Percentiles rank a stretch among this genome's conserved stretches.
These are phyloP conservation scores for Fusarium algeriense DNA, from an alignment of 2,329 filamentous ascomycete genomes.

Conservation along the genomic window DNA sequence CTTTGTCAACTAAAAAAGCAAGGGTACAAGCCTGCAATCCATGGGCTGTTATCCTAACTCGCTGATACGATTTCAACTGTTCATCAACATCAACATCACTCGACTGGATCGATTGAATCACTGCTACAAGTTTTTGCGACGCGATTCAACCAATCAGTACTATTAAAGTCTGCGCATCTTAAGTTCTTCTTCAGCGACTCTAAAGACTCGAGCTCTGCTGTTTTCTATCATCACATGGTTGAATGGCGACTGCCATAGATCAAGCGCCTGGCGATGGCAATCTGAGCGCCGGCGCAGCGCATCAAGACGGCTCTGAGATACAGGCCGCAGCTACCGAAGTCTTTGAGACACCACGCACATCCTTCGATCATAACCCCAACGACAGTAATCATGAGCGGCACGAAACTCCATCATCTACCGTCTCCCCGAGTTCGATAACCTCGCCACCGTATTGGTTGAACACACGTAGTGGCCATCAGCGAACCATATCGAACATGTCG, in stretches of 20 bases:
- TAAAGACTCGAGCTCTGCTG: background rate
- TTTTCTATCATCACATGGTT: conserved; percentile 45
- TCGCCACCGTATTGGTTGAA: conserved; percentile 62
- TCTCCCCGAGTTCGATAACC: conserved; percentile 49
- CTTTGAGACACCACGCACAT: conserved; percentile 47
- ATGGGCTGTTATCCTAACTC: conserved; percentile 26
- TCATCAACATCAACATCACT: conserved; percentile 20
- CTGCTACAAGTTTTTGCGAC: background rate
- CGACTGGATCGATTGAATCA: conserved; percentile 15
- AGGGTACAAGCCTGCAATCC: conserved; percentile 22
- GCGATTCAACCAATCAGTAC: background rate
- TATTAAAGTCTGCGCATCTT: conserved; percentile 1
- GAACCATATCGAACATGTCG: conserved; percentile 60
- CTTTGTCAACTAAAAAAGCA: conserved; percentile 24
- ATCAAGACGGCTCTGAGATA: conserved; percentile 34
- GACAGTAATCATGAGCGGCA: conserved; percentile 26
- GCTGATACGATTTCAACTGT: conserved; percentile 19
- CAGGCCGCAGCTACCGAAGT: conserved; percentile 35
- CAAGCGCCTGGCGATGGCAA: conserved; percentile 41
- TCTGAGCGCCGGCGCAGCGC: conserved; percentile 37
- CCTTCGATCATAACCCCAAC: conserved; percentile 39
- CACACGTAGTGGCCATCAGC: conserved; percentile 50
- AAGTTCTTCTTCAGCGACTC: background rate
- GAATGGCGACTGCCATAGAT: conserved; percentile 52
- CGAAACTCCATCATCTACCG: conserved; percentile 41